Evolutionary conservation across 257 asterid genomes (phyloP).

Genomic region (Lithospermum erythrorhizon): DNA sequence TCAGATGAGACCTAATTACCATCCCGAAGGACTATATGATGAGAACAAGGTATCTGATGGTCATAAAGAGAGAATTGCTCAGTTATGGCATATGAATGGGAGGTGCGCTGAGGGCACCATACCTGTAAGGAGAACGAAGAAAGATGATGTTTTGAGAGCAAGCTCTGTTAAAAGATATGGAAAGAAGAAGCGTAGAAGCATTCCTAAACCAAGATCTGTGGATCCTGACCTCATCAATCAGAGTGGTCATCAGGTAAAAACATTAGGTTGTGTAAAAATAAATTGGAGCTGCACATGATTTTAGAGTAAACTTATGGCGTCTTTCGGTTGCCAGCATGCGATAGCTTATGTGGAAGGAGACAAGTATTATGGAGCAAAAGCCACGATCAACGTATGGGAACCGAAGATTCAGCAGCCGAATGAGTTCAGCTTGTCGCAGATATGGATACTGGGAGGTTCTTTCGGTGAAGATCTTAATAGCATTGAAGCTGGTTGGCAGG

Average conservation of each 20-base stretch:
- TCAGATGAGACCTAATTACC: conserved; percentile 69
- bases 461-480: conserved; percentile 84
- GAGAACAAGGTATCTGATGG: conserved; percentile 34
- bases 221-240: conserved; percentile 62
- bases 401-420: conserved; percentile 74
- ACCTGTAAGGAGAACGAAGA: conserved; percentile 67
- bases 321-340: conserved; percentile 49
- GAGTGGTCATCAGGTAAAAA: conserved; percentile 73
- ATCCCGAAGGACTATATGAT: conserved; percentile 60
- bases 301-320: neutral
- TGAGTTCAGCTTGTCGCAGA: conserved; percentile 80
- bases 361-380: conserved; percentile 66
- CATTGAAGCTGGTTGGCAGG: conserved; percentile 90
- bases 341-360: conserved; percentile 82
- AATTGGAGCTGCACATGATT: neutral
- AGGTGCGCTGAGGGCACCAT: conserved; percentile 53
- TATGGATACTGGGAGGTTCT: conserved; percentile 82
- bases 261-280: neutral
- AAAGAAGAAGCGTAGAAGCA: conserved; percentile 47
- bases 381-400: conserved; percentile 81
- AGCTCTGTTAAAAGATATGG: conserved; percentile 74
- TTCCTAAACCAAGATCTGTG: conserved; percentile 64
- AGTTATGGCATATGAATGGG: conserved; percentile 84
- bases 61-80: conserved; percentile 43
- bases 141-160: conserved; percentile 74